Evolutionary conservation across 345 rosid species (phyloP).

Genomic region (Brassica nigra): DNA sequence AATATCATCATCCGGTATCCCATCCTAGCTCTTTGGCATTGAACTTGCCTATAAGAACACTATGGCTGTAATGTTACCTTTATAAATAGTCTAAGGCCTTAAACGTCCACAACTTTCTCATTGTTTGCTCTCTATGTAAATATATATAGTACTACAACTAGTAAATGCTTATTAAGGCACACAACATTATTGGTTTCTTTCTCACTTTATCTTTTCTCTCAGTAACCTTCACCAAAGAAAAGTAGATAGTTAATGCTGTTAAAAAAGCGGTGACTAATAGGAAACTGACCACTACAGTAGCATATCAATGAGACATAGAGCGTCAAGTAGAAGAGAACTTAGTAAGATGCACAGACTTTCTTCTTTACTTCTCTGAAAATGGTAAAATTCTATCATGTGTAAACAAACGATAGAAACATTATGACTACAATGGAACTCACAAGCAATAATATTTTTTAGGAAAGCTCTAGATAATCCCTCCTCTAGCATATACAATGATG

Average conservation of each 20-base stretch:
- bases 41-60: slow-evolving; percentile 15
- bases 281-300: slow-evolving; percentile 8
- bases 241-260: slow-evolving; percentile 34
- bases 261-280: slow-evolving; percentile 33
- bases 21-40: slow-evolving; percentile 10
- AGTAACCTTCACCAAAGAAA: slow-evolving; percentile 19
- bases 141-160: neutral
- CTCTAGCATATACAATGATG: neutral
- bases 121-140: neutral
- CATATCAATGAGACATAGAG: slow-evolving; percentile 28
- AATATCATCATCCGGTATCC: neutral
- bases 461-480: neutral
- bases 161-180: neutral
- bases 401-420: slow-evolving; percentile 14
- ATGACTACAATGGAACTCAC: neutral
- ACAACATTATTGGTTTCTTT: slow-evolving; percentile 2
- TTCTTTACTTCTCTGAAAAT: slow-evolving; percentile 20
- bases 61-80: slow-evolving; percentile 13
- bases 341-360: slow-evolving; percentile 24
- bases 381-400: slow-evolving; percentile 2
- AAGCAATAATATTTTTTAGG: neutral
- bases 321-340: slow-evolving; percentile 12
- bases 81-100: slow-evolving; percentile 3
- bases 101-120: neutral
- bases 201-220: neutral